A percentile compares a stretch with the other conserved stretches of the same genome.
Evolutionary conservation across 345 rosid species (phyloP).

Genomic region (Hibiscus mutabilis): DNA sequence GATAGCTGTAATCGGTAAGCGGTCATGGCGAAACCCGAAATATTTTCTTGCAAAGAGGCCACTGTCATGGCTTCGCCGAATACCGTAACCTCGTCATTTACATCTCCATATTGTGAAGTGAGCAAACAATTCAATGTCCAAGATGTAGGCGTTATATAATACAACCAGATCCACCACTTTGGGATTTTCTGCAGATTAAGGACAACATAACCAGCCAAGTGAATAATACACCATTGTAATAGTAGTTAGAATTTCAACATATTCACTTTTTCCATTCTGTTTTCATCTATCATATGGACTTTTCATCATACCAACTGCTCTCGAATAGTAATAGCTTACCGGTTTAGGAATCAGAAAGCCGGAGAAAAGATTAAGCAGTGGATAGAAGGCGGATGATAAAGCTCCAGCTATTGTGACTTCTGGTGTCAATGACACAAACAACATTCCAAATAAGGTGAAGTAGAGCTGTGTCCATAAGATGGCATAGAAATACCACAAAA

Average conservation of each 20-base stretch:
- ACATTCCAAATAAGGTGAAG: conserved; percentile 54
- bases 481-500: conserved; percentile 23
- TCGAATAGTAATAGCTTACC: conserved; percentile 16
- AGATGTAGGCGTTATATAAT: conserved; percentile 37
- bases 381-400: conserved; percentile 38
- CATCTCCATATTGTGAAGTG: conserved; percentile 36
- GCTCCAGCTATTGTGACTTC: conserved; percentile 42
- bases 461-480: conserved; percentile 43
- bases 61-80: conserved; percentile 13
- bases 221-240: background rate
- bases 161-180: conserved; percentile 55
- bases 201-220: background rate
- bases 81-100: conserved; percentile 16
- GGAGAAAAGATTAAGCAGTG: conserved; percentile 44
- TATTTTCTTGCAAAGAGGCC: background rate
- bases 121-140: conserved; percentile 51
- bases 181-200: conserved; percentile 38
- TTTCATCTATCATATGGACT: background rate
- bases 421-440: conserved; percentile 48
- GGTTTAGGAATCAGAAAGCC: conserved; percentile 48
- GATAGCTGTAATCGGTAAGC: background rate
- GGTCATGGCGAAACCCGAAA: conserved; percentile 6
- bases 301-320: background rate
- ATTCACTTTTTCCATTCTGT: background rate
- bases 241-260: background rate